A percentile compares a stretch with the other conserved stretches of the same genome.
Evolutionary conservation across 2,329 filamentous ascomycete species (phyloP).

Genomic region (Claviceps purpurea): DNA sequence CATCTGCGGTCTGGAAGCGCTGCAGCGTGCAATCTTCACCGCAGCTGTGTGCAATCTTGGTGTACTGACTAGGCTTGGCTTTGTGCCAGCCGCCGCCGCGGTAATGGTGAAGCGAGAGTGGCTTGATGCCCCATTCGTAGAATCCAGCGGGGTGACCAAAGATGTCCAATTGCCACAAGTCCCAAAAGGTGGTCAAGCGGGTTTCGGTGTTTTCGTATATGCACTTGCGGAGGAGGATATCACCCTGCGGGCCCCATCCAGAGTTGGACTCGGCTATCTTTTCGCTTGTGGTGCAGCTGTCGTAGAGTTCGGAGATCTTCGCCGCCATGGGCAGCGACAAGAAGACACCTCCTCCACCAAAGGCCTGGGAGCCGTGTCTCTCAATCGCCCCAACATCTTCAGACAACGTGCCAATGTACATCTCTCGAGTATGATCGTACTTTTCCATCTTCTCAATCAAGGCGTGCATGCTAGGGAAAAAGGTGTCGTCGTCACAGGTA

Average conservation of each 20-base stretch:
- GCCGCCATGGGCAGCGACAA: conserved; percentile 37
- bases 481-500: conserved; percentile 52
- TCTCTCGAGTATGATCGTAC: conserved; percentile 36
- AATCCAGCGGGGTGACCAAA: conserved; percentile 48
- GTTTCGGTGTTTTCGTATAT: conserved; percentile 49
- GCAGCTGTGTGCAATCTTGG: conserved; percentile 44
- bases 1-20: conserved; percentile 40
- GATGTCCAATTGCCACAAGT: conserved; percentile 49
- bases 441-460: conserved; percentile 36
- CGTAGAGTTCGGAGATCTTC: conserved; percentile 30
- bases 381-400: conserved; percentile 48
- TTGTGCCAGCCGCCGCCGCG: conserved; percentile 45
- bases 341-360: conserved; percentile 51
- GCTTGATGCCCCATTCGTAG: conserved; percentile 48
- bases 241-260: conserved; percentile 46
- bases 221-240: conserved; percentile 49
- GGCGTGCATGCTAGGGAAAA: conserved; percentile 45
- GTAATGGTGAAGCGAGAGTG: conserved; percentile 51
- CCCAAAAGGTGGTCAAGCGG: conserved; percentile 41
- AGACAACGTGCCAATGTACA: conserved; percentile 49
- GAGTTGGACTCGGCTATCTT: conserved; percentile 42
- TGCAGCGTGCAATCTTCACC: conserved; percentile 47
- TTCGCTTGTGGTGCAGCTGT: conserved; percentile 31
- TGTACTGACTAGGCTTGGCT: conserved; percentile 40
- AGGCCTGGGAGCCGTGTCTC: conserved; percentile 49